These are phyloP conservation scores for Endocalyx cinctus DNA, from an alignment of 2,329 filamentous ascomycete species.

Conservation along the genomic window DNA sequence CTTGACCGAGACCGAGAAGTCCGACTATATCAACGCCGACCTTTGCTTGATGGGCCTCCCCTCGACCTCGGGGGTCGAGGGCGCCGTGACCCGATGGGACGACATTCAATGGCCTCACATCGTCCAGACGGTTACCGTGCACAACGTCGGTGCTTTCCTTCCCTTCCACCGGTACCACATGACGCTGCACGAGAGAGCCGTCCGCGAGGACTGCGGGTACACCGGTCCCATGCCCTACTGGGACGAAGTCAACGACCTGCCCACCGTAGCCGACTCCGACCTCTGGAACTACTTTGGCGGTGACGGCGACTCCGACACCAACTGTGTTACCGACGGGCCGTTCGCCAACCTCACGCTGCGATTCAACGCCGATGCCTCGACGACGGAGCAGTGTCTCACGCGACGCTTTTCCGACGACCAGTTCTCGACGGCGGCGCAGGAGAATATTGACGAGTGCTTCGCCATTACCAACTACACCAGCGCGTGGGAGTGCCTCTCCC, in stretches of 20 bases:
- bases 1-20: conserved; percentile 3
- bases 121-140: conserved; percentile 5
- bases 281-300: not conserved
- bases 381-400: conserved; percentile 14
- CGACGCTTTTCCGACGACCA: conserved; percentile 7
- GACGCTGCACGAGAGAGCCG: conserved; percentile 6
- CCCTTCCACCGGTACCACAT: conserved; percentile 13
- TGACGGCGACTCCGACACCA: conserved; percentile 2
- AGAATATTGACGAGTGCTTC: not conserved
- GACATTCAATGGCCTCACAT: conserved; percentile 9
- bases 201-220: conserved; percentile 14
- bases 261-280: not conserved
- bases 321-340: conserved; percentile 28
- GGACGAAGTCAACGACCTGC: not conserved
- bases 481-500: not conserved
- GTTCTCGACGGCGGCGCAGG: not conserved
- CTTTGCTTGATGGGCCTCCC: conserved; percentile 9
- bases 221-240: conserved; percentile 13
- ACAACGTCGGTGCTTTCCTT: conserved; percentile 5
- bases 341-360: conserved; percentile 19
- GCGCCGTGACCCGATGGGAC: conserved; percentile 7
- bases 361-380: conserved; percentile 1
- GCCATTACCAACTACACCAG: conserved; percentile 1
- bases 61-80: conserved; percentile 1
- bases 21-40: conserved; percentile 8